Base-by-base conservation (phyloP, 305 asterid species). In the Salvia sclarea region DNA sequence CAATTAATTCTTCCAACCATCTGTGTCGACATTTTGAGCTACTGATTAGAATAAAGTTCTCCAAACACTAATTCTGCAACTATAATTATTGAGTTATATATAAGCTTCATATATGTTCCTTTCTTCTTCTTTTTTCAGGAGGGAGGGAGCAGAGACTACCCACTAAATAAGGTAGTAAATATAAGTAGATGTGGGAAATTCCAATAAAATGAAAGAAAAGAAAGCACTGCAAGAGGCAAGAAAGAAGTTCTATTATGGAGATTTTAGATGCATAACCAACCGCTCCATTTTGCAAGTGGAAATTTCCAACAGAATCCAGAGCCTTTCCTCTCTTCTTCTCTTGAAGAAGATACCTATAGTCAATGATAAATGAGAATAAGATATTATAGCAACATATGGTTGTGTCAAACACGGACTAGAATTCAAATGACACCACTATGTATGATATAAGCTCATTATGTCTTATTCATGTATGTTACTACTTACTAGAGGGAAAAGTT, bases 281-380 rank as follows among this genome's bases (percentile, higher is more conserved):
- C 75, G 98, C 98, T 78, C 97, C 98, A 73, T 94, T 94, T 74
- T 89, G 98, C 71, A 94, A 78, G 84, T 94, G 97, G 80, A 94
- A 89, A 77, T 91, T 89, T 71, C 95, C 96, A 67, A 89, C 97
- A 20, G 96, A 83, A 75, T 89, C 96, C 59, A 91, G 80, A 73
- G 96, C 95, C 79, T 94, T 94, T 50, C 95, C 96, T 79, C 95
- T 85, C 91, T 91, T 89, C 80, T 88, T 94, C 82, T 94, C 97
- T 78, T 79, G 80, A 53, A 81, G 69, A 79, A 94, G 97, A 84
- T 91, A 94, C 92, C 97, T 94, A 73, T 47, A 70, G 48, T 41
- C 31, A 16, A 62, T 54, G 61, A 76, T 70, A 71, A 35, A n/a
- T 43, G 53, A 22, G 22, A 18, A 64, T 14, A 58, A 44, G 65